A percentile compares a stretch with the other conserved stretches of the same genome.
Evolutionary conservation across 2,329 filamentous ascomycete genomes (phyloP).

Genomic region (Aspergillus sergii): DNA sequence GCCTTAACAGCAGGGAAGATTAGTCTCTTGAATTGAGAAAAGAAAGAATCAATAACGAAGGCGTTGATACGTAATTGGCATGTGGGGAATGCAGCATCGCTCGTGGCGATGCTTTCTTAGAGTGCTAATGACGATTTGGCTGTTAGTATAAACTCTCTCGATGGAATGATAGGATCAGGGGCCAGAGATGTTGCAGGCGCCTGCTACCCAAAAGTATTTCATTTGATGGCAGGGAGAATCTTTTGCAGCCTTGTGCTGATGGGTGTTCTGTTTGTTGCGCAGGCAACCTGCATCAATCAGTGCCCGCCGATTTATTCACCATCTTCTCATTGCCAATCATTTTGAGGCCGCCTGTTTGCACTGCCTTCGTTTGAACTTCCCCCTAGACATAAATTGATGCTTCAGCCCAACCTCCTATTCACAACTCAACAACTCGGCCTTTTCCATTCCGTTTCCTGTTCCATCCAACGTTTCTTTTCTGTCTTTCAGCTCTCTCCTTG

Average conservation of each 20-base stretch:
- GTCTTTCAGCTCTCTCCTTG: not conserved
- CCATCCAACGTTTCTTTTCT: not conserved
- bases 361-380: not conserved
- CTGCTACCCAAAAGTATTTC: not conserved
- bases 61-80: not conserved
- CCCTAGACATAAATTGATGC: not conserved
- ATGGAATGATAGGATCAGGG: not conserved
- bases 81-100: not conserved
- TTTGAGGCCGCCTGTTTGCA: not conserved
- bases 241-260: not conserved
- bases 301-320: not conserved
- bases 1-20: conserved; percentile 45
- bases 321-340: not conserved
- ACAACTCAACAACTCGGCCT: not conserved
- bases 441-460: too few species aligned
- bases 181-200: not conserved
- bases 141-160: not conserved
- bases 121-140: not conserved
- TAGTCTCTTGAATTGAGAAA: conserved; percentile 41
- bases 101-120: not conserved
- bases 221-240: not conserved
- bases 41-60: not conserved
- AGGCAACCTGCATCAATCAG: not conserved
- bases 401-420: not conserved
- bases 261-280: not conserved